phyloP scores from a whole-genome alignment of 2,329 filamentous ascomycete species.

The Fusarium metavorans region DNA sequence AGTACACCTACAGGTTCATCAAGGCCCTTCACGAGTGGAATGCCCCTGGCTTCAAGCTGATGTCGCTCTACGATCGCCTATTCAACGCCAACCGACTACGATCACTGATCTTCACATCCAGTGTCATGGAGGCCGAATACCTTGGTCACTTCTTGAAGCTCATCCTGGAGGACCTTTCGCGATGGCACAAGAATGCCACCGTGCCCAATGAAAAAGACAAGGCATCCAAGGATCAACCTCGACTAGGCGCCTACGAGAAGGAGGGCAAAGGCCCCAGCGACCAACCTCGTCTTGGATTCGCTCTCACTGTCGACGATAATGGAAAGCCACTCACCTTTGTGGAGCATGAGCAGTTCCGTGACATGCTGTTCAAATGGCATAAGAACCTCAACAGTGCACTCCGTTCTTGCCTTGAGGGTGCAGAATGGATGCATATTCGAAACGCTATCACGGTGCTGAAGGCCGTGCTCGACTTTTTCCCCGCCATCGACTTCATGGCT shows the following conservation, averaged over 20 bases:
- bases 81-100: constrained; percentile 87
- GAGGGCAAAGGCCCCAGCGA: constrained; percentile 71
- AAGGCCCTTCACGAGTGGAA: constrained; percentile 88
- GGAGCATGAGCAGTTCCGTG: constrained; percentile 87
- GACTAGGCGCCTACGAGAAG: constrained; percentile 84
- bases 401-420: constrained; percentile 82
- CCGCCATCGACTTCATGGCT: constrained; percentile 90
- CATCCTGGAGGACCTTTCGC: constrained; percentile 80
- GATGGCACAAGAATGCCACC: constrained; percentile 84
- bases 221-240: constrained; percentile 57
- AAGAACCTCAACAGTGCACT: constrained; percentile 82
- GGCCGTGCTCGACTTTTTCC: constrained; percentile 83
- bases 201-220: constrained; percentile 56
- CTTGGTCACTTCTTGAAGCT: constrained; percentile 92
- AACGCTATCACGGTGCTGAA: constrained; percentile 94
- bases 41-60: constrained; percentile 86
- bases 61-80: constrained; percentile 84
- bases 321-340: constrained; percentile 79
- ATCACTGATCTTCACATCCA: constrained; percentile 88
- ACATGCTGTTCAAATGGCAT: constrained; percentile 91
- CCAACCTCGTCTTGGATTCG: constrained; percentile 79
- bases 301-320: constrained; percentile 73
- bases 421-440: constrained; percentile 97
- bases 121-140: constrained; percentile 90
- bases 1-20: constrained; percentile 88